Evolutionary conservation across 2,329 filamentous ascomycete genomes (phyloP).

Genomic region (Exophiala xenobiotica): DNA sequence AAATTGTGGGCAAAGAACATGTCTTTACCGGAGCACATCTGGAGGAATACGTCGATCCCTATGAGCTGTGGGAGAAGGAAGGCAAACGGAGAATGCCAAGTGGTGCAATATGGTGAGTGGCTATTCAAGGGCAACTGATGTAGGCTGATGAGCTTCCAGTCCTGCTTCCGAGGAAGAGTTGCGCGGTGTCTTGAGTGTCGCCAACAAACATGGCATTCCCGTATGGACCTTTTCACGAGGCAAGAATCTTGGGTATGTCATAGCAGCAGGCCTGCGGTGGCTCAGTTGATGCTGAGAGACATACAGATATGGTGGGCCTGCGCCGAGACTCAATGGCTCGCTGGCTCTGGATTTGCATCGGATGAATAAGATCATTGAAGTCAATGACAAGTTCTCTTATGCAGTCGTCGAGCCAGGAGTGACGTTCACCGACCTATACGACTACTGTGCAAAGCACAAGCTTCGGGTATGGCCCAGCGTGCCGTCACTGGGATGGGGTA

Average conservation of each 20-base stretch:
- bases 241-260: constrained; percentile 27
- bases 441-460: constrained; percentile 40
- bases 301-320: constrained; percentile 52
- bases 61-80: constrained; percentile 23
- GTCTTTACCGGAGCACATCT: constrained; percentile 8
- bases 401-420: constrained; percentile 46
- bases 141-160: neutral
- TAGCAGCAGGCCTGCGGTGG: neutral
- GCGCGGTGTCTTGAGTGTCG: constrained; percentile 20
- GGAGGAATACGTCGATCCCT: constrained; percentile 26
- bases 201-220: constrained; percentile 24
- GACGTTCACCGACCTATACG: constrained; percentile 48
- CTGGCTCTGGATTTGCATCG: constrained; percentile 46
- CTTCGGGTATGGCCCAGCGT: constrained; percentile 50
- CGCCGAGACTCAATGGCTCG: constrained; percentile 46
- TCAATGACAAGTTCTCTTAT: constrained; percentile 36
- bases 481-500: constrained; percentile 52
- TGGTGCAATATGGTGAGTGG: constrained; percentile 20
- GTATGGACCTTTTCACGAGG: constrained; percentile 29
- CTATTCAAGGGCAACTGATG: neutral
- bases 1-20: constrained; percentile 15
- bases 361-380: constrained; percentile 37
- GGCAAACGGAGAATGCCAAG: constrained; percentile 22
- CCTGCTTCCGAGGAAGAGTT: constrained; percentile 19
- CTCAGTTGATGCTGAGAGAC: constrained; percentile 3